A percentile compares a stretch with the other conserved stretches of the same genome.
Conservation (phyloP, 2,329 filamentous ascomycete genomes). For the Coniella vitis region DNA sequence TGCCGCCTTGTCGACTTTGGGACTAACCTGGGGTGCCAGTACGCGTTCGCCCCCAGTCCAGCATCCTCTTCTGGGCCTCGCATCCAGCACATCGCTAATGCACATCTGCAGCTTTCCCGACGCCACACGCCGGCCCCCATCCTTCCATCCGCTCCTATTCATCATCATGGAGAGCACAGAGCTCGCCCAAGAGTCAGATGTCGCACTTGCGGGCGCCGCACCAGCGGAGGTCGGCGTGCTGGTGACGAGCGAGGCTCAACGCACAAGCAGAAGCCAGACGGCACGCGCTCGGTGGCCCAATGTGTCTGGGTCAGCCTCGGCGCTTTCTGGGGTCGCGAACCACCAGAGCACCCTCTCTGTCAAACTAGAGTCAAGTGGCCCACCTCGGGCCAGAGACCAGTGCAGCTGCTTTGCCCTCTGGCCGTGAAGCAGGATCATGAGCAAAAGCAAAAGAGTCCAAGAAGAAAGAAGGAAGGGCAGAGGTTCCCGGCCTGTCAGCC, state of each 20-base stretch:
- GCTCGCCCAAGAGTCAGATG: too few relatives aligned
- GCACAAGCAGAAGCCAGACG: conserved; percentile 1
- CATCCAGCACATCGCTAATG: background rate
- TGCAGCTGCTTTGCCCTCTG: background rate
- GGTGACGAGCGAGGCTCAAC: background rate
- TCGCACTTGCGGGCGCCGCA: too few relatives aligned
- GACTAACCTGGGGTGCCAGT: background rate
- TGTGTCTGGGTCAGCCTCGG: conserved; percentile 4
- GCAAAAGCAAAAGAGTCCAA: background rate
- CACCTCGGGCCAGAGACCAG: background rate
- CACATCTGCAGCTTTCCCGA: background rate
- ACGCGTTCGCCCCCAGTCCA: background rate
- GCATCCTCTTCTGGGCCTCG: background rate
- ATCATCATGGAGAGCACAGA: too few relatives aligned
- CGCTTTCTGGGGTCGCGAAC: conserved; percentile 1
- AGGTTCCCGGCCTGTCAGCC: background rate
- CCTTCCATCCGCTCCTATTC: background rate
- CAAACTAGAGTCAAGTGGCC: conserved; percentile 9
- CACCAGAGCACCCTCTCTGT: background rate
- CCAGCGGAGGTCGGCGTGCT: too few relatives aligned
- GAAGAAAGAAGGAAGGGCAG: conserved; percentile 1
- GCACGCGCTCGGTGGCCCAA: background rate
- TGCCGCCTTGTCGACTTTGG: background rate
- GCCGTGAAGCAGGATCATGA: background rate
- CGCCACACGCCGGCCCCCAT: too few relatives aligned